These are phyloP conservation scores for Ogataea nonfermentans DNA, from an alignment of 805 yeast species.

Conservation along the genomic window DNA sequence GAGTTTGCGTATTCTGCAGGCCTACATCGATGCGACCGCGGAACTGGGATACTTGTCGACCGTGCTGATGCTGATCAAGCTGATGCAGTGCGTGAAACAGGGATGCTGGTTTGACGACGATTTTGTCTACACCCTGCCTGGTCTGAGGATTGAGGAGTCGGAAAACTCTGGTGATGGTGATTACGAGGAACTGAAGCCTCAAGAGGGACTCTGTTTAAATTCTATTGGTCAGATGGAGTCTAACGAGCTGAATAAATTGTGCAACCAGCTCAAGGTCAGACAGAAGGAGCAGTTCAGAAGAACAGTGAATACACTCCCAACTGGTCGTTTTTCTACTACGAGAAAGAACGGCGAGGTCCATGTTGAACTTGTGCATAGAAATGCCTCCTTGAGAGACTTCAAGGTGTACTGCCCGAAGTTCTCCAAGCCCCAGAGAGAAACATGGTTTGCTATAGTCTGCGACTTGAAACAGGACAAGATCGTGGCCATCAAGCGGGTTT, in stretches of 20 bases:
- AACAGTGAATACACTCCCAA: slow-evolving; percentile 60
- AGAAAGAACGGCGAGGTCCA: slow-evolving; percentile 32
- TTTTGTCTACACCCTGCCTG: slow-evolving; percentile 58
- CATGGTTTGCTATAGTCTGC: slow-evolving; percentile 78
- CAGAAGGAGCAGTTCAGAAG: slow-evolving; percentile 48
- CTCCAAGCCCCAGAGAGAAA: slow-evolving; percentile 88
- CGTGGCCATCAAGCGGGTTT: slow-evolving; percentile 68
- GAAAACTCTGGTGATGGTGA: slow-evolving; percentile 12
- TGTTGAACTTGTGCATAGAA: slow-evolving; percentile 54
- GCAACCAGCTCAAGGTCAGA: slow-evolving; percentile 42
- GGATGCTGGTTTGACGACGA: slow-evolving; percentile 83
- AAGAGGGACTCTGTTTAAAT: slow-evolving; percentile 16
- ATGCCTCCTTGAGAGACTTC: slow-evolving; percentile 54
- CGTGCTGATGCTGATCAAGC: slow-evolving; percentile 56
- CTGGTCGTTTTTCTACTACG: slow-evolving; percentile 45
- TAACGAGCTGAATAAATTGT: slow-evolving; percentile 36
- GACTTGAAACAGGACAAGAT: slow-evolving; percentile 53
- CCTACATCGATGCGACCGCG: slow-evolving; percentile 84
- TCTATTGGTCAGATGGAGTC: slow-evolving; percentile 46
- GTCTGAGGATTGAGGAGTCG: slow-evolving; percentile 29
- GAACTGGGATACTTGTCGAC: slow-evolving; percentile 72
- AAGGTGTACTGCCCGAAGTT: slow-evolving; percentile 74
- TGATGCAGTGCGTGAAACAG: slow-evolving; percentile 88
- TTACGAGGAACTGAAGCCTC: not conserved
- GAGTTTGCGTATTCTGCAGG: slow-evolving; percentile 89